Evolutionary conservation across 2,329 filamentous ascomycete species (phyloP), one percentile per base, ranked within the genome.

Genomic region (Allantophomopsis lycopodina): DNA sequence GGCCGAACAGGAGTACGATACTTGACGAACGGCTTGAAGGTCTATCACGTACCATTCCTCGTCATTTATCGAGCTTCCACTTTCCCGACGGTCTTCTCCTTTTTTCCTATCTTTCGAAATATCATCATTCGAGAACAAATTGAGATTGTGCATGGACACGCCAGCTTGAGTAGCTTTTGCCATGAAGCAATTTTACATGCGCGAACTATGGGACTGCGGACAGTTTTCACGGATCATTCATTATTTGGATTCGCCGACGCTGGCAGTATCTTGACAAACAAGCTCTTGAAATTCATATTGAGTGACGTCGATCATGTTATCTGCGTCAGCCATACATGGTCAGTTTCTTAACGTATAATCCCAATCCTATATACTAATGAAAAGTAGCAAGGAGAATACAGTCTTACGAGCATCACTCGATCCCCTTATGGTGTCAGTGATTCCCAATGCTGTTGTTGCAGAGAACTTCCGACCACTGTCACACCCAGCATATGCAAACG

Each of bases 291-390:
- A 58, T 98, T 98, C 55, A 89, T 78, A 0, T 59, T 98, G 47
- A 96, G 89, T 57, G 91, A 98, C 56, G 88, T 98, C 12, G 91
- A 96, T 55, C 91, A 98, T 68, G 88, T 93, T 45, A 94, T 98
- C 36, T 98, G 91, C 54, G 91, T 98, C 52, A 95, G 87, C 61
- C 88, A 98, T 66, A 98, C 91, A 32, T 95, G 89, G 87, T 91
- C 64, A 46, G 69, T 47, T 20, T 17, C 35, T n/a, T 23, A 10
- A 7, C 2, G 11, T 31, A 5, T 20, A 18, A 38, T 7, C n/a
- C 50, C 46, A 12, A 28, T 8, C 3, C 3, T 12, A 3, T n/a
- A 4, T 30, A 14, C 12, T 8, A 17, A 28, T 39, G 6, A 17
- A 18, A 35, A 10, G 14, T 46, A 94, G 87, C 65, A 98, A 98